Base-by-base conservation (phyloP, 2,329 filamentous ascomycete species). In the Penicillium decumbens region DNA sequence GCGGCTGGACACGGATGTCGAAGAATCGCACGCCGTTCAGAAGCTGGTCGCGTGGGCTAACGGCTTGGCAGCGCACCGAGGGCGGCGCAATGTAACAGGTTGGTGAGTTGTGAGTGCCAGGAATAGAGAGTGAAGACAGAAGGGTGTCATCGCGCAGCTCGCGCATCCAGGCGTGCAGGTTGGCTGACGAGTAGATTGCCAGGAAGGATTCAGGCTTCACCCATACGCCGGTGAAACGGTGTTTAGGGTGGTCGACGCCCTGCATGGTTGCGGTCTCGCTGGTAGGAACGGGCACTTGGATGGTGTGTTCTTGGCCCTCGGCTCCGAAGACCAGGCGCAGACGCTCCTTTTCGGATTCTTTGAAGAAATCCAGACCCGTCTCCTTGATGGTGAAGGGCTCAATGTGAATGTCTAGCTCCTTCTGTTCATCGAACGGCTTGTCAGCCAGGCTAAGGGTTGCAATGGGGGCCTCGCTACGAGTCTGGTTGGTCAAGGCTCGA, bases 81-180 rank as follows among this genome's bases (percentile, higher is more conserved):
- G 93, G 93, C 4, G 96, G 80, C 10, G 93, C 91, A 42, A 82
- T 80, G 75, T 95, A 80, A 72, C 82, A 86, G 8, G 91, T 95
- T 6, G 93, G 89, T 15, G 88, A 89, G 73, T 98, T 97, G 76
- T 98, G 93, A 0, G 93, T 96, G 56, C 93, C 93, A 13, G 93
- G 93, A 55, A 97, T 93, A 43, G 87, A 93, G 43, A 98, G 81
- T 2, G 85, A 80, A 1, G 88, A 87, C 4, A 97, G 76, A 1
- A 89, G 83, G 44, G 82, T 85, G 18, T 83, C 78, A 62, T 91
- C 81, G 52, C 79, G 76, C 37, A 97, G 77, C 53, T 84, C 78
- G 49, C 77, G 72, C 91, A 97, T 97, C 93, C 93, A 95, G 45
- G 77, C 72, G 54, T 82, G 67, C 43, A 91, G 79, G 46, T 82